Percentiles rank a stretch among this genome's conserved stretches.
Conservation (phyloP, 169 alveolate genomes). For the Plasmodium gallinaceum region DNA sequence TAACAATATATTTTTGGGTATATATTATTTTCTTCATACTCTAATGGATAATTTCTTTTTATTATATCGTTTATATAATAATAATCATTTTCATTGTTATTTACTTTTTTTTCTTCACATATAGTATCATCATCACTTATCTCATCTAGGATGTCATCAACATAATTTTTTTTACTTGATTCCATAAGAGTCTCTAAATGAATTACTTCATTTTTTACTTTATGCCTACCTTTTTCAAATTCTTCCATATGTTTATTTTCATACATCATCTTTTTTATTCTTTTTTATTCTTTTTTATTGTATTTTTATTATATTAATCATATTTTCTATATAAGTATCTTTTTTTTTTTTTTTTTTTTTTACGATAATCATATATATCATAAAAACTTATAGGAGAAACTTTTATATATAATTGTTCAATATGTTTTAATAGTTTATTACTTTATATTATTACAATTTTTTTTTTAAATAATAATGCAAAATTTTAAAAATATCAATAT, state of each 20-base stretch:
- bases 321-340: neutral
- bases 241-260: neutral
- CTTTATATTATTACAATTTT: neutral
- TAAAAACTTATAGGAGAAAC: neutral
- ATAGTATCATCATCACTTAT: slow-evolving; percentile 38
- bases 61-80: slow-evolving; percentile 55
- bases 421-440: neutral
- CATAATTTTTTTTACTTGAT: neutral
- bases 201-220: neutral
- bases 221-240: too few relatives aligned
- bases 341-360: neutral
- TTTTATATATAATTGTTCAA: neutral
- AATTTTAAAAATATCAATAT: too few relatives aligned
- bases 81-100: slow-evolving; percentile 1
- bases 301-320: neutral
- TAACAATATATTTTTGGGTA: slow-evolving; percentile 76
- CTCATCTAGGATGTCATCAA: slow-evolving; percentile 49
- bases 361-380: neutral
- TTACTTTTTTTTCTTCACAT: neutral
- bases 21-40: slow-evolving; percentile 70
- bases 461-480: too few relatives aligned
- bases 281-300: neutral
- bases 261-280: neutral
- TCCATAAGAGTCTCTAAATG: neutral
- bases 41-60: slow-evolving; percentile 66